Conservation (phyloP, 1,139 yeast species). For the Candida anutae region DNA sequence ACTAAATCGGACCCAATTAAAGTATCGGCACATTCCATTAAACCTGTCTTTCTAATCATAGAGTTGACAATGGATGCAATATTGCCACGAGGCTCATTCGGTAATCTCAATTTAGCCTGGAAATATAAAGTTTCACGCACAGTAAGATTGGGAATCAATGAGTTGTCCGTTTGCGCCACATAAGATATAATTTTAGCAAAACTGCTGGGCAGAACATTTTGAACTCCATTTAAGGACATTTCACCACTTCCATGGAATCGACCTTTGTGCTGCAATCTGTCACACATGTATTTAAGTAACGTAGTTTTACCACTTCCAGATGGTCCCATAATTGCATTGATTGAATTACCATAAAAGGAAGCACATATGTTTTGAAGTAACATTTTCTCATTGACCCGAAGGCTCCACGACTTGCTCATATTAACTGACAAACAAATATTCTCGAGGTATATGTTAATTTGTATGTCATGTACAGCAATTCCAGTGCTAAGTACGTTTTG, state of each 20-base stretch:
- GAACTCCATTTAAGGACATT: conserved; percentile 17
- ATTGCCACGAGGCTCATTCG: conserved; percentile 21
- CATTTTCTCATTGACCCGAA: conserved; percentile 11
- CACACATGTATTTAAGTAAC: conserved; percentile 61
- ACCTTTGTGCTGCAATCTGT: conserved; percentile 47
- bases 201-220: conserved; percentile 31
- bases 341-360: conserved; percentile 43
- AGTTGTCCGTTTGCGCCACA: conserved; percentile 76
- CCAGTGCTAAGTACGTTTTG: background rate
- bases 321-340: conserved; percentile 74
- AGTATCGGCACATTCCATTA: conserved; percentile 71
- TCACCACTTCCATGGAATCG: conserved; percentile 43
- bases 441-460: background rate
- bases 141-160: conserved; percentile 60
- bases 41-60: conserved; percentile 59
- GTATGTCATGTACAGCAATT: background rate
- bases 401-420: too few relatives aligned
- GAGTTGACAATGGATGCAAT: conserved; percentile 38
- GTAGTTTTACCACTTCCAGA: conserved; percentile 89
- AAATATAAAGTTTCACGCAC: conserved; percentile 68
- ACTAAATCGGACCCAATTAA: conserved; percentile 64
- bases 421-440: conserved; percentile 3
- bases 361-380: conserved; percentile 44
- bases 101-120: conserved; percentile 64
- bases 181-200: conserved; percentile 52